A percentile compares a stretch with the other conserved stretches of the same genome.
These are phyloP conservation scores for Acorus calamus DNA, from an alignment of 106 monocot species.

Conservation along the genomic window DNA sequence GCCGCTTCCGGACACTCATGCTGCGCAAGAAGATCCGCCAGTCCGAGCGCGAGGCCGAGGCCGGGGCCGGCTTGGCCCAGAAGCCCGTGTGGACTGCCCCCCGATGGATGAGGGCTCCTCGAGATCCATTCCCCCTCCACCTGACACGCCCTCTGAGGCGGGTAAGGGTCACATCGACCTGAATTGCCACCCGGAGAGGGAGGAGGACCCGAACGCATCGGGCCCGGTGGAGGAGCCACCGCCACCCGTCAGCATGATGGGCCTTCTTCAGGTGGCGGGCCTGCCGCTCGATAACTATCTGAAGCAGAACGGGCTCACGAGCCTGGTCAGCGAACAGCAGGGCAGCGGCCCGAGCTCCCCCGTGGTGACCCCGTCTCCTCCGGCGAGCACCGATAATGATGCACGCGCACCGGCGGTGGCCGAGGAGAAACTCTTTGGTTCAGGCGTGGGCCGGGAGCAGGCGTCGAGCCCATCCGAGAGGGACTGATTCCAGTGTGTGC, in stretches of 20 bases:
- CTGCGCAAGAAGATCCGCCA: constrained; percentile 83
- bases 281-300: constrained; percentile 63
- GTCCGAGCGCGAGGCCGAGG: constrained; percentile 52
- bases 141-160: constrained; percentile 8
- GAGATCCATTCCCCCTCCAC: constrained; percentile 3
- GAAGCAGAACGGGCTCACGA: constrained; percentile 55
- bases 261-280: constrained; percentile 54
- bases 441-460: no score
- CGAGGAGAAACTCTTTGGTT: no score
- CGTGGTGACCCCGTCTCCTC: constrained; percentile 15
- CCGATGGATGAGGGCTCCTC: constrained; percentile 8
- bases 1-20: constrained; percentile 95
- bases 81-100: no score
- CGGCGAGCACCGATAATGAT: not conserved
- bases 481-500: no score
- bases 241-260: constrained; percentile 46
- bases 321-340: constrained; percentile 36
- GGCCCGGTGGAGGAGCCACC: not conserved
- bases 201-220: constrained; percentile 5
- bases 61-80: constrained; percentile 9
- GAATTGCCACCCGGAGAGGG: constrained; percentile 49
- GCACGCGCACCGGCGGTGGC: no score
- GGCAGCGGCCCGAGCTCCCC: constrained; percentile 30
- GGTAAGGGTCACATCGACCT: constrained; percentile 48
- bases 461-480: no score